These are phyloP conservation scores for Cystoisospora suis DNA, from an alignment of 169 alveolate species.

Conservation along the genomic window DNA sequence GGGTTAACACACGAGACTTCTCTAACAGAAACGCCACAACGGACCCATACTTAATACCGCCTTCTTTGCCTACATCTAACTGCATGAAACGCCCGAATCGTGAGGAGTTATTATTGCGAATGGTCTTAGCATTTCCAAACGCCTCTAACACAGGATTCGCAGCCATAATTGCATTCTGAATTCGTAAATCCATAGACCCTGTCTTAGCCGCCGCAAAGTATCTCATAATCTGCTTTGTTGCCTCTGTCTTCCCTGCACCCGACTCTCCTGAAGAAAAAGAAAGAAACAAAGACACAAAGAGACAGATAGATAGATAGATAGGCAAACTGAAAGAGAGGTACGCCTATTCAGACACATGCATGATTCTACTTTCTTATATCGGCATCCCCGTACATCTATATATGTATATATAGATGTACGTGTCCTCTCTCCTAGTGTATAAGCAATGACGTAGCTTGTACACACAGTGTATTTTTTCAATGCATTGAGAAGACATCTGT, in stretches of 20 bases:
- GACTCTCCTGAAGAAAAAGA: conserved; percentile 93
- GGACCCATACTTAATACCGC: conserved; percentile 67
- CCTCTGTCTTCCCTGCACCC: conserved; percentile 99
- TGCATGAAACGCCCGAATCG: conserved; percentile 97
- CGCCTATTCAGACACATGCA: neutral
- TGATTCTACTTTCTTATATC: neutral
- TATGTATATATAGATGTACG: neutral
- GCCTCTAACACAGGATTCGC: conserved; percentile 92
- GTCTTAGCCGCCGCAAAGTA: conserved; percentile 70
- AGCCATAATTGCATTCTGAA: conserved; percentile 80
- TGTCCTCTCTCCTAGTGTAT: no score
- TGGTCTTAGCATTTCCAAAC: conserved; percentile 92
- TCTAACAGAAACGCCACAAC: conserved; percentile 87
- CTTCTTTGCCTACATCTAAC: conserved; percentile 78
- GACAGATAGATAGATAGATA: neutral
- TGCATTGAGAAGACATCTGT: no score
- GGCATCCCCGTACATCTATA: neutral
- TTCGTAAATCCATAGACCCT: conserved; percentile 65
- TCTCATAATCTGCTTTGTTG: conserved; percentile 82
- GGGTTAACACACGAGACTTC: conserved; percentile 73
- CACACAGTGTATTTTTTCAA: no score
- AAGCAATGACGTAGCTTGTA: no score
- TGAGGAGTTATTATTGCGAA: conserved; percentile 88
- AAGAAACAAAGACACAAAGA: neutral
- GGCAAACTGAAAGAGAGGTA: neutral